Conservation (phyloP, 2,329 filamentous ascomycete species). For the Aschersonia sp. region DNA sequence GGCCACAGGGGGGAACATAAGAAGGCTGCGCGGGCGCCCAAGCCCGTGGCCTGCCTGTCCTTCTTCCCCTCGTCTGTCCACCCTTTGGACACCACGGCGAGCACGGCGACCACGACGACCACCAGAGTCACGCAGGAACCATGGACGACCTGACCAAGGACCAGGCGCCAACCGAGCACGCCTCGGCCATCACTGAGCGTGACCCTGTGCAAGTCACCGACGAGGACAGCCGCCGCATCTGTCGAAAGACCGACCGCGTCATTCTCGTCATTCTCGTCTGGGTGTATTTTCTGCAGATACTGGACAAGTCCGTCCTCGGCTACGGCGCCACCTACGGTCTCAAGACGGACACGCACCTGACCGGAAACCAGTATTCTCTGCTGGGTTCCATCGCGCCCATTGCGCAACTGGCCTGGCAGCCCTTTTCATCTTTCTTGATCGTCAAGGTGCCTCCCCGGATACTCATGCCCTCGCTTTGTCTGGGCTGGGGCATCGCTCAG, state of each 20-base stretch:
- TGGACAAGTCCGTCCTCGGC: constrained; percentile 44
- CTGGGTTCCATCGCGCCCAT: constrained; percentile 43
- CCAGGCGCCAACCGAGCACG: neutral
- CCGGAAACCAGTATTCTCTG: constrained; percentile 40
- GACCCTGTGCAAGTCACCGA: constrained; percentile 6
- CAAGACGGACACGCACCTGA: constrained; percentile 31
- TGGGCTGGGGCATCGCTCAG: constrained; percentile 30
- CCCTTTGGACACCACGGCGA: neutral
- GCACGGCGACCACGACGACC: neutral
- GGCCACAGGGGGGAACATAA: neutral
- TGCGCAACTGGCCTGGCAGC: constrained; percentile 46
- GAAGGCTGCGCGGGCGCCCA: neutral
- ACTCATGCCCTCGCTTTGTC: constrained; percentile 35
- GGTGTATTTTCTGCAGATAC: constrained; percentile 44
- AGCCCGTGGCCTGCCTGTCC: too few species aligned
- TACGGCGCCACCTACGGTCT: constrained; percentile 44
- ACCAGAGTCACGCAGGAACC: neutral
- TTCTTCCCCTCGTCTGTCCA: too few species aligned
- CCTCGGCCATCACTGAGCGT: constrained; percentile 1
- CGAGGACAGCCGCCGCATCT: constrained; percentile 26
- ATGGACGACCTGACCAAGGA: neutral
- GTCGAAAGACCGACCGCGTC: constrained; percentile 44
- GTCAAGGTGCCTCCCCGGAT: constrained; percentile 45
- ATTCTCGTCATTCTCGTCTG: constrained; percentile 41
- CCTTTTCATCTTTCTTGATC: constrained; percentile 44